These are phyloP conservation scores for Solanum chmielewskii DNA, from an alignment of 257 asterid species.

Conservation along the genomic window DNA sequence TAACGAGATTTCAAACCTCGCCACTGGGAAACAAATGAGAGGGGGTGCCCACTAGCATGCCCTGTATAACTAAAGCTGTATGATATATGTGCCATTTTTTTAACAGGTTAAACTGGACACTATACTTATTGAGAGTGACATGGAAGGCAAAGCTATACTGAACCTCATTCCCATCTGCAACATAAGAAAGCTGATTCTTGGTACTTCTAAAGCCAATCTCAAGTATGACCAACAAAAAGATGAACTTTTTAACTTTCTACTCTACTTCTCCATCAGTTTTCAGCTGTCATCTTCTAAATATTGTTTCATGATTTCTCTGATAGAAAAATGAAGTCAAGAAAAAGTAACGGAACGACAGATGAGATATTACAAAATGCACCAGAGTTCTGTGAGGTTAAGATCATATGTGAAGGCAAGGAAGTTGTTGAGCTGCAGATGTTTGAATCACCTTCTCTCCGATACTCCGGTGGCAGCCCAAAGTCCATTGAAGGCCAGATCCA, in stretches of 20 bases:
- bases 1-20: not conserved
- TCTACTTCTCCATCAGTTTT: not conserved
- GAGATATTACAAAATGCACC: not conserved
- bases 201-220: constrained; percentile 36
- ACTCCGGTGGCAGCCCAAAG: not conserved
- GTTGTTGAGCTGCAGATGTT: not conserved
- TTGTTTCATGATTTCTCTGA: not conserved
- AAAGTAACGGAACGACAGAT: constrained; percentile 15
- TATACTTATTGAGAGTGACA: constrained; percentile 55
- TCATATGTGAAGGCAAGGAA: not conserved
- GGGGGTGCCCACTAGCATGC: not conserved
- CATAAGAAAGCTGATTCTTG: constrained; percentile 46
- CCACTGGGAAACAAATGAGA: not conserved
- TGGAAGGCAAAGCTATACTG: constrained; percentile 59
- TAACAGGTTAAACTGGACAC: constrained; percentile 62
- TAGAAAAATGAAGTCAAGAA: constrained; percentile 42
- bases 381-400: not conserved
- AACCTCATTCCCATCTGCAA: constrained; percentile 77
- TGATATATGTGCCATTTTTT: not conserved
- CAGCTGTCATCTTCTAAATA: not conserved
- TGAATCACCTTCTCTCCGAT: not conserved
- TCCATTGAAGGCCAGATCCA: not conserved
- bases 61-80: not conserved
- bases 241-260: not conserved
- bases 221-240: constrained; percentile 20